Base-by-base conservation (phyloP, 345 rosid species). In the Isatis tinctoria region DNA sequence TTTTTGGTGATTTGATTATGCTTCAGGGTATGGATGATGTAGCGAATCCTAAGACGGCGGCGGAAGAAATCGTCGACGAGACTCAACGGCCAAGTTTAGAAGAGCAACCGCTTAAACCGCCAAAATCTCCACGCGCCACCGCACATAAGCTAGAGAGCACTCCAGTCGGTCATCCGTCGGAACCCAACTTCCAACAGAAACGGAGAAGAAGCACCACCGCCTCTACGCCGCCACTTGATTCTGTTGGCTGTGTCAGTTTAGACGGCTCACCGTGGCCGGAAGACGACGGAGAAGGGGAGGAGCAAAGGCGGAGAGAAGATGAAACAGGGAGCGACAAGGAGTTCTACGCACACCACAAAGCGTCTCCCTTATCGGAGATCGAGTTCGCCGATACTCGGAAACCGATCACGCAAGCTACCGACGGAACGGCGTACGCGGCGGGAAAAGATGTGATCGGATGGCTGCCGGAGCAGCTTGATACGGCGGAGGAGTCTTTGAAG, bases 381-480 rank as follows among this genome's bases (percentile, higher is more conserved):
- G 64, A 88, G 72, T 33, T 87, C 4, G 91, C 81, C 2, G 98
- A 93, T 75, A 87, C 92, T 2, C 73, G 98, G 62, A 93, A 86
- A 82, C 96, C 96, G 0, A 83, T 93, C 10, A 85, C 88, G 0
- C 83, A 84, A 75, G 97, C 91, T 0, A 86, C 94, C 0, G 96
- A 86, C 26, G 88, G 90, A 27, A 83, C 80, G 0, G 86, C 74
- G 20, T 14, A 57, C 4, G 77, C 84, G 1, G 75, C 43, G 12
- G 76, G 63, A 0, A 69, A 57, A 33, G 86, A 75, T 17, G 83
- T 74, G 59, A 74, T 84, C 3, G 86, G 87, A 47, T 91, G 97
- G 94, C 57, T 61, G 1, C 89, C 94, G 43, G 98, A 89, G 78
- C 96, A 91, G 86, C 76, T 87, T 1, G 97, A 87, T 36, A 84